Evolutionary conservation across 805 yeast species (phyloP), one percentile per base, ranked within the genome.

Genomic region (Zygosaccharomyces bailii): DNA sequence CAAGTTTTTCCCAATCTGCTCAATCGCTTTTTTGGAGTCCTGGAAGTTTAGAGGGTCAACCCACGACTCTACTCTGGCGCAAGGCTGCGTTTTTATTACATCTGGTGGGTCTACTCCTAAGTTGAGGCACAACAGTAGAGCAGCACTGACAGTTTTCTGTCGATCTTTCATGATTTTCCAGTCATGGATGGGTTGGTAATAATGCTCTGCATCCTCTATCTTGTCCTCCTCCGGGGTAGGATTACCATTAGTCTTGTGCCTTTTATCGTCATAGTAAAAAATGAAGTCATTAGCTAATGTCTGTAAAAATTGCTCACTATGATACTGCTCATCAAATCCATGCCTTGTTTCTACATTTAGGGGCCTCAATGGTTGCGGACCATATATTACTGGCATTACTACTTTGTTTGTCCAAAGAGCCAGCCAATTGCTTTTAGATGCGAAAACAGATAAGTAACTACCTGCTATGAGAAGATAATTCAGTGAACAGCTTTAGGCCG

Each of bases 61-160:
- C 88, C 96, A 91, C 1, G 97, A 85, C 69, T 93, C 99, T 32
- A 82, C 67, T 53, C 83, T 80, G 1, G 99, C 96, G 56, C 95
- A 86, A 1, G 96, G 97, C 50, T 86, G 88, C 0, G 97, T 88
- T 61, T 89, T 87, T 60, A 86, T 80, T 20, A 90, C 80, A 65
- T 93, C 99, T 0, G 99, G 99, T 2, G 99, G 99, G 54, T 91
- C 98, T 1, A 93, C 96, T 6, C 98, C 97, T 19, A 91, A 66
- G 60, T 93, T 93, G 30, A 93, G 70, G 64, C 99, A 93, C 39
- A 93, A 69, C 39, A 93, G 89, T 6, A 93, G 70, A 11, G 96
- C 97, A 0, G 97, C 99, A 43, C 86, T 82, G 9, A 90, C 88
- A 1, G 99, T 93, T 60, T 90, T 86, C 59, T 86, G 96, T 34